These are phyloP conservation scores for Pseudogymnoascus destructans DNA, from an alignment of 2,329 filamentous ascomycete genomes.

Conservation along the genomic window DNA sequence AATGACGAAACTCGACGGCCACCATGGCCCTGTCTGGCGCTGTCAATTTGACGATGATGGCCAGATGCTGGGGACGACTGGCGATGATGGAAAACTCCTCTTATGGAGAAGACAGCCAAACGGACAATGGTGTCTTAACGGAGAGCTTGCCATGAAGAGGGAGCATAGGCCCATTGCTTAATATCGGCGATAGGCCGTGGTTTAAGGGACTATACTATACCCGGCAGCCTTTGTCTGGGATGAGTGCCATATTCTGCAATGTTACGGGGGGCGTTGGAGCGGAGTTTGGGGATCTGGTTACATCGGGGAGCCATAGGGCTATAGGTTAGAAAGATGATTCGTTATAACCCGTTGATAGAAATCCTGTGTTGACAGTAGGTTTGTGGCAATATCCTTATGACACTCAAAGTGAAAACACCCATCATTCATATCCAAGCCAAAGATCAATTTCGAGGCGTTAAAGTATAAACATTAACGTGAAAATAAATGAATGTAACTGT, in stretches of 20 bases:
- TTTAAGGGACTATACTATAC: neutral
- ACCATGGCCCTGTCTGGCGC: slow-evolving; percentile 61
- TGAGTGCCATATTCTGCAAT: neutral
- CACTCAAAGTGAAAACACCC: neutral
- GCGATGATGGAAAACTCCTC: slow-evolving; percentile 57
- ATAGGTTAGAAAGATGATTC: neutral
- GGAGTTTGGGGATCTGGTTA: neutral
- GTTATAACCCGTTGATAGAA: neutral
- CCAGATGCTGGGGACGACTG: slow-evolving; percentile 61
- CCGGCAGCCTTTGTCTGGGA: neutral
- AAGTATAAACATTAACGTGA: neutral
- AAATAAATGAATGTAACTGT: neutral
- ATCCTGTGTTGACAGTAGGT: too few species aligned
- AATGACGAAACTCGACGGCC: slow-evolving; percentile 52
- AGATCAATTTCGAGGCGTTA: neutral
- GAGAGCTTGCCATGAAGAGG: slow-evolving; percentile 43
- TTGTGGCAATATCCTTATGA: neutral
- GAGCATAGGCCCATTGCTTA: neutral
- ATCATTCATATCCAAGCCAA: neutral
- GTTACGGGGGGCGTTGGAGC: neutral
- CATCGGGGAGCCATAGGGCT: neutral
- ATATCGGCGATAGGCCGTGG: neutral
- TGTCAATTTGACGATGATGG: slow-evolving; percentile 59
- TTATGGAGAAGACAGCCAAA: slow-evolving; percentile 48
- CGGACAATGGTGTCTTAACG: slow-evolving; percentile 46